Conservation (phyloP, 75 land plant genomes). For the Selaginella tamariscina region DNA sequence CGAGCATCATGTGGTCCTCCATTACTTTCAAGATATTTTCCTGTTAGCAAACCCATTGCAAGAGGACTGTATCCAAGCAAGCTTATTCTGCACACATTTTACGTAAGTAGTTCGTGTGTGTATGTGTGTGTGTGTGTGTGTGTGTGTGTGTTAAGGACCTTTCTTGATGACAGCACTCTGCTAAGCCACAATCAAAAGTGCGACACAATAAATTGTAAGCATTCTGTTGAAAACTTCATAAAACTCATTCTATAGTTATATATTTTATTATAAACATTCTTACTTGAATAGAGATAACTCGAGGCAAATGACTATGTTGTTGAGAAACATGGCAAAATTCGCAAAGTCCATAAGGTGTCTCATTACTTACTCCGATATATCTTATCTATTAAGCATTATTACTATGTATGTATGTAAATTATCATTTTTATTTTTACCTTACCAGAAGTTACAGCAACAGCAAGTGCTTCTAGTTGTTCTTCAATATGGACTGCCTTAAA, state of each 20-base stretch:
- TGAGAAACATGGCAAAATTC: slow-evolving; percentile 54
- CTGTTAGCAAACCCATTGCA: slow-evolving; percentile 91
- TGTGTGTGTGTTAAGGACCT: no score
- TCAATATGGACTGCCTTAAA: slow-evolving; percentile 44
- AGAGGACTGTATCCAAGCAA: slow-evolving; percentile 83
- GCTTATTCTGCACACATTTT: slow-evolving; percentile 30
- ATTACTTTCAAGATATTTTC: slow-evolving; percentile 51
- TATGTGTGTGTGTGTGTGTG: no score
- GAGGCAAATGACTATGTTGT: slow-evolving; percentile 18
- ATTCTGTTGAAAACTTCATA: slow-evolving; percentile 34
- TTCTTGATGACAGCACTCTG: slow-evolving; percentile 86
- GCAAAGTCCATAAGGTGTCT: slow-evolving; percentile 88
- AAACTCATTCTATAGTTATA: not conserved
- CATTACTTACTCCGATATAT: slow-evolving; percentile 79
- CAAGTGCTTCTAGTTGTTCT: slow-evolving; percentile 67
- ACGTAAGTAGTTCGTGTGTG: not conserved
- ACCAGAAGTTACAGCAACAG: slow-evolving; percentile 51
- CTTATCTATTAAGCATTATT: slow-evolving; percentile 59
- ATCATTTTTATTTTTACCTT: slow-evolving; percentile 45
- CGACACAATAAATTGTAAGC: slow-evolving; percentile 70
- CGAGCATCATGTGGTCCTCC: slow-evolving; percentile 63
- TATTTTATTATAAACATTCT: not conserved
- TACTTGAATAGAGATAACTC: slow-evolving; percentile 64
- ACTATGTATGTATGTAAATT: no score
- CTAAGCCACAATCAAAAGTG: slow-evolving; percentile 67